Conservation (phyloP, 208 protist genomes). For the Phytomonas serpens region DNA sequence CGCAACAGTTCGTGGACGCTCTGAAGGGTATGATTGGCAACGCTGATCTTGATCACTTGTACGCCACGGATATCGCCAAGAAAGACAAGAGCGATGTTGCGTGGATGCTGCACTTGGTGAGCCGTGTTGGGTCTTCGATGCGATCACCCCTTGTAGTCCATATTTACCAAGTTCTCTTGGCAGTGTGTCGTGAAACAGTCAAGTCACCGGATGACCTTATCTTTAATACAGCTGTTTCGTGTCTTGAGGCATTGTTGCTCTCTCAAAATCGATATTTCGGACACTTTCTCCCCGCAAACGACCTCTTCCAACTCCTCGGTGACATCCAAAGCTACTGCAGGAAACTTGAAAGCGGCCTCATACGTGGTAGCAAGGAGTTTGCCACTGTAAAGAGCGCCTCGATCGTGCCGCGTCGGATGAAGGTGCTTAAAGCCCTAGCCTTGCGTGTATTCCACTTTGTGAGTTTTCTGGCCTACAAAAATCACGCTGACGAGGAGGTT, state of each 20-base stretch:
- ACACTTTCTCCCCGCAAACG: conserved; percentile 43
- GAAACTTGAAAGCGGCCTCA: conserved; percentile 29
- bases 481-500: conserved; percentile 76
- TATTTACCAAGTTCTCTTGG: conserved; percentile 82
- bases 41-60: conserved; percentile 74
- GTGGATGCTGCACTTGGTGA: conserved; percentile 56
- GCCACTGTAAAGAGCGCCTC: conserved; percentile 35
- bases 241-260: conserved; percentile 67
- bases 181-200: conserved; percentile 71
- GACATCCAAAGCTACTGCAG: conserved; percentile 87
- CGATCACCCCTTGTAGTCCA: conserved; percentile 58
- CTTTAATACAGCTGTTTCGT: conserved; percentile 50
- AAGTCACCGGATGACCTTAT: conserved; percentile 74
- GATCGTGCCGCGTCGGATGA: conserved; percentile 47
- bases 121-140: conserved; percentile 60
- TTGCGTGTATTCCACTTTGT: conserved; percentile 79
- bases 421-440: conserved; percentile 47
- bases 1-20: conserved; percentile 77
- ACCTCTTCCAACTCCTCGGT: conserved; percentile 75
- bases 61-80: conserved; percentile 61
- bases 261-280: conserved; percentile 84
- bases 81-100: conserved; percentile 78
- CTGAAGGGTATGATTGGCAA: conserved; percentile 79
- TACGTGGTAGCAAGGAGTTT: conserved; percentile 36
- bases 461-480: conserved; percentile 80